Evolutionary conservation across 148 eudicot genomes (phyloP).

Genomic region (Arctostaphylos glauca): DNA sequence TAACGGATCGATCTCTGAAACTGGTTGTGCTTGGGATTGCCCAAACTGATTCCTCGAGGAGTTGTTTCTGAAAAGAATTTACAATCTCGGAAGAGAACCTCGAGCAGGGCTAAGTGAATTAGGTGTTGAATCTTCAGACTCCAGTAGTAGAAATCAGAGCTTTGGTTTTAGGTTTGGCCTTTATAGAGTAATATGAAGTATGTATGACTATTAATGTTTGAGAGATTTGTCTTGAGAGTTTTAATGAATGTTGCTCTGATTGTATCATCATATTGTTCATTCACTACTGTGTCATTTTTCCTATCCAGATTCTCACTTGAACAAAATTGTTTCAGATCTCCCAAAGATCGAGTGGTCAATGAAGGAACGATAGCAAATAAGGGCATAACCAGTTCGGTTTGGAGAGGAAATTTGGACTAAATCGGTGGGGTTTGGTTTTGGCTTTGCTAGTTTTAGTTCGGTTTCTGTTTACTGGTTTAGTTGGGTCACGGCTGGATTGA

Average conservation of each 20-base stretch:
- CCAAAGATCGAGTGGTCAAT: too few relatives aligned
- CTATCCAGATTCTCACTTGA: not conserved
- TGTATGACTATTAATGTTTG: not conserved
- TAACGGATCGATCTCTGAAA: conserved; percentile 15
- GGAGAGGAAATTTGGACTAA: too few relatives aligned
- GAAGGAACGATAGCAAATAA: too few relatives aligned
- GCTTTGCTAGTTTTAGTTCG: too few relatives aligned
- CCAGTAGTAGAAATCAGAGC: not conserved
- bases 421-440: too few relatives aligned
- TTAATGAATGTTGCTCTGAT: not conserved
- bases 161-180: conserved; percentile 17
- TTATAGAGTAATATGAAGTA: conserved; percentile 13
- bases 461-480: too few relatives aligned
- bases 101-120: conserved; percentile 10
- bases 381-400: too few relatives aligned
- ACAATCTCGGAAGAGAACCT: not conserved
- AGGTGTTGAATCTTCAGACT: conserved; percentile 11
- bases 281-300: not conserved
- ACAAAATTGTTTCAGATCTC: too few relatives aligned
- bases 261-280: not conserved
- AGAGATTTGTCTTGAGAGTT: not conserved
- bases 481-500: too few relatives aligned
- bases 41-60: conserved; percentile 4
- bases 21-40: conserved; percentile 18
- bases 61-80: not conserved